Percentiles rank a stretch among this genome's conserved stretches.
phyloP scores from a whole-genome alignment of 2,329 filamentous ascomycete species.

The Hortaea sp. region DNA sequence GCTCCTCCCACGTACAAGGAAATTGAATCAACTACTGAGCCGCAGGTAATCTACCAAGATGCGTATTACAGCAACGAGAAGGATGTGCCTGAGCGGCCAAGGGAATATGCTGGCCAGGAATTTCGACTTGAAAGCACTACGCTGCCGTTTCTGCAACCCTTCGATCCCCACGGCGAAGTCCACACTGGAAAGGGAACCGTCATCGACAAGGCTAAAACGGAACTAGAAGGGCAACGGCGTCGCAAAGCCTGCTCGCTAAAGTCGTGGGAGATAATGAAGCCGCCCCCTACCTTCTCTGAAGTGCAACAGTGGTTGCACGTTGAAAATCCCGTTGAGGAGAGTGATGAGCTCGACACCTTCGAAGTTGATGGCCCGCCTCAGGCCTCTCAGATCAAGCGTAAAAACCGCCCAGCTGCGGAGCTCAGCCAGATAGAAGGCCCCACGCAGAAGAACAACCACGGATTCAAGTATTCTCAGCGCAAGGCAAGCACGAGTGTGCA shows the following conservation, averaged over 20 bases:
- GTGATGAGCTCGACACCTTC: conserved; percentile 8
- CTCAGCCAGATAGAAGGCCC: conserved; percentile 82
- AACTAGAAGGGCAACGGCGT: conserved; percentile 42
- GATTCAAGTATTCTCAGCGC: conserved; percentile 78
- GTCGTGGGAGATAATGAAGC: conserved; percentile 65
- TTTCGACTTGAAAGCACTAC: conserved; percentile 69
- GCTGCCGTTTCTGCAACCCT: conserved; percentile 68
- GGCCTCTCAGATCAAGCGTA: conserved; percentile 21
- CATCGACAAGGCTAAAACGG: conserved; percentile 43
- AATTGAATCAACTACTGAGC: conserved; percentile 50
- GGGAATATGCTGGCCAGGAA: conserved; percentile 81
- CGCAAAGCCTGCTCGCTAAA: conserved; percentile 51
- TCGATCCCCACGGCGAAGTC: conserved; percentile 42
- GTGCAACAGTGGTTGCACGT: conserved; percentile 59
- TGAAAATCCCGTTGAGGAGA: conserved; percentile 9
- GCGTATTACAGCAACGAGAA: conserved; percentile 75
- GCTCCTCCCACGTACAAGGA: conserved; percentile 34
- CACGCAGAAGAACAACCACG: conserved; percentile 71
- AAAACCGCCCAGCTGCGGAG: conserved; percentile 24
- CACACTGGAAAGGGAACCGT: conserved; percentile 47
- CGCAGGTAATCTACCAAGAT: conserved; percentile 69
- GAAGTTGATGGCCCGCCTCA: conserved; percentile 22
- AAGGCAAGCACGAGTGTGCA: conserved; percentile 64
- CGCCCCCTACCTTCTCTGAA: conserved; percentile 60
- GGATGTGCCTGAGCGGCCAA: conserved; percentile 65